phyloP scores from a whole-genome alignment of 768 basidiomycete species.

The Agrocybe praecox region DNA sequence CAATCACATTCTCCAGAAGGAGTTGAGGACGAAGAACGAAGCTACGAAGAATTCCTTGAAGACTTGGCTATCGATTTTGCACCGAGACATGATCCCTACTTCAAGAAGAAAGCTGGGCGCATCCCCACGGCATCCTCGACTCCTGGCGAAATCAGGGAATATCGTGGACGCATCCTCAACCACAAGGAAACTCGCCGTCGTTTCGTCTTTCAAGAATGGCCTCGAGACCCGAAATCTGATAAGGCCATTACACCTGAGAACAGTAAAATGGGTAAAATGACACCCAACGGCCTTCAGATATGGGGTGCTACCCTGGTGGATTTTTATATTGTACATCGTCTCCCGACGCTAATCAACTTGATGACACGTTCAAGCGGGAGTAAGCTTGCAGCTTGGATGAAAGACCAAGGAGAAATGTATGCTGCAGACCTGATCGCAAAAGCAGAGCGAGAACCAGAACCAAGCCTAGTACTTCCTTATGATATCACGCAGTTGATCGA shows the following conservation, averaged over 20 bases:
- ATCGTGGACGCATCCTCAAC: constrained; percentile 5
- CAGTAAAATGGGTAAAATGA: constrained; percentile 27
- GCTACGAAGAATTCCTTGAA: constrained; percentile 3
- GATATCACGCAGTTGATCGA: constrained; percentile 27
- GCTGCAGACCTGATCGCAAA: constrained; percentile 33
- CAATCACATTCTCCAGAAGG: not conserved
- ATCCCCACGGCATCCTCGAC: constrained; percentile 1
- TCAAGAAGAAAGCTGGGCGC: not conserved
- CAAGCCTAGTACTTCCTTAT: constrained; percentile 28
- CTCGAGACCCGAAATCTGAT: constrained; percentile 30
- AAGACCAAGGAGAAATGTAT: constrained; percentile 32
- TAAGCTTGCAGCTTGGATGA: constrained; percentile 37
- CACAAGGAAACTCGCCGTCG: constrained; percentile 15
- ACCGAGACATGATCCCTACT: not conserved
- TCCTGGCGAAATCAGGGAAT: not conserved
- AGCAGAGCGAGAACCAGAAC: constrained; percentile 38
- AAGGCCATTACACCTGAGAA: constrained; percentile 12
- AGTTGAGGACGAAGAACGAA: not conserved
- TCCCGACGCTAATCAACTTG: constrained; percentile 16
- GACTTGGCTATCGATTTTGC: constrained; percentile 3
- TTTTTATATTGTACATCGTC: constrained; percentile 34
- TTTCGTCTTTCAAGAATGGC: constrained; percentile 30
- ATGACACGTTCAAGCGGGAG: constrained; percentile 31
- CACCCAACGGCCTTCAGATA: constrained; percentile 30
- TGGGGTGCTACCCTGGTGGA: constrained; percentile 49